Base-by-base conservation (phyloP, 805 yeast species). In the Wickerhamomyces subpelliculosus region DNA sequence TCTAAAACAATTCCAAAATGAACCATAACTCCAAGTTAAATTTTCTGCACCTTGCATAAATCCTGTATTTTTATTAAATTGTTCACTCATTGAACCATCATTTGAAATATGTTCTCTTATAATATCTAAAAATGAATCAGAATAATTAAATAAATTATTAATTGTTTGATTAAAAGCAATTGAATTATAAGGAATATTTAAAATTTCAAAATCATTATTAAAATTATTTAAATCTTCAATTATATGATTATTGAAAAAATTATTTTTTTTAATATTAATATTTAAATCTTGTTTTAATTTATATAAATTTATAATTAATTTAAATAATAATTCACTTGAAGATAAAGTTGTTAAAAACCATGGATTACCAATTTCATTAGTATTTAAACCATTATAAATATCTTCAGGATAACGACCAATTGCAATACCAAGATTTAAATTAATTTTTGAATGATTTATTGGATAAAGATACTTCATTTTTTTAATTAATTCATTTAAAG, bases 391-490 rank as follows among this genome's bases (percentile, higher is more conserved):
- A 57, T 89, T 81, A 58, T 89, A 89, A 9, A 81, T 57, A 60
- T 89, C 97, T 54, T 89, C 97, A 1, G 97, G 96, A 54, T 89
- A 89, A 54, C 97, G 70, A 3, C 97, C 97, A 37, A 89, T 60
- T 0, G 83, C 95, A 36, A 80, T 79, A 3, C 72, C 74, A 18
- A 55, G 34, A 54, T 57, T 60, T 28, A 64, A 52, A 3, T 67
- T 65, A 20, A 68, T 56, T 34, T 63, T 60, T 20, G 61, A 55
- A 41, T 70, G 75, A 60, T 90, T 90, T 28, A 90, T 72, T 5
- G 95, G 95, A 54, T 83, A 89, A 38, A 93, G 62, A 28, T 65
- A 57, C 45, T 73, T 75, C 93, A 88, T 85, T 46, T 80, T 82
- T 27, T 70, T 60, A 6, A 80, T 70, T 55, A 89, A 58, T 8